Base-by-base conservation (phyloP, 116 monocot genomes). In the Papilionanthe hybrid region DNA sequence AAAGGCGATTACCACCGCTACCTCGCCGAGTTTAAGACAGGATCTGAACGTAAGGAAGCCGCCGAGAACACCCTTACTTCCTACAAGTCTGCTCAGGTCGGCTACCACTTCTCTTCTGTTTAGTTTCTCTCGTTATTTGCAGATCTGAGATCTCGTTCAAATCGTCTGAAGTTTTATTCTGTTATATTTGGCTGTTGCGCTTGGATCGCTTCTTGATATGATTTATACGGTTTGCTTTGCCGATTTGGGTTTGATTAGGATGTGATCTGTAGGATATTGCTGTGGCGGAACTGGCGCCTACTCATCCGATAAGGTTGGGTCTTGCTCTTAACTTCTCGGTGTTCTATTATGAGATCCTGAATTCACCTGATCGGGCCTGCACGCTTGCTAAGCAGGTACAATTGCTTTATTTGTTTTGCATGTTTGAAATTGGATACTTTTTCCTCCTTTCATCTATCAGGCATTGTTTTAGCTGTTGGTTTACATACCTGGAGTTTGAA, bases 291-390 rank as follows among this genome's bases (percentile, higher is more conserved):
- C 68, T 92, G 72, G 75, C 87, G 12, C 82, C 92, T 12, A 87
- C 89, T 27, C 87, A 92, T 63, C 92, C 89, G 2, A 86, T 87
- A 42, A 84, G 92, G 47, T 66, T 92, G 73, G 88, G 90, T 3
- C 77, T 92, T 72, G 90, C 92, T 5, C 92, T 88, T 20, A 92
- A 92, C 75, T 90, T 88, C 82, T 89, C 90, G 3, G 92, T 92
- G 82, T 92, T 90, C 44, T 90, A 86, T 81, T 92, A 89, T 63
- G 86, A 92, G 85, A 89, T 92, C 76, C 60, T 92, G 28, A 89
- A 89, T 73, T 92, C 88, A 3, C 84, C 84, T 0, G 89, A 92
- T 43, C 78, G 76, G 74, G 89, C 92, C 45, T 92, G 89, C 79
- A 73, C 79, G 32, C 80, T 92, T 29, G 92, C 92, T 18, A 92